A percentile compares a stretch with the other conserved stretches of the same genome.
Conservation (phyloP, 1,139 yeast genomes). For the Nakaseomyces uthaithaninus region DNA sequence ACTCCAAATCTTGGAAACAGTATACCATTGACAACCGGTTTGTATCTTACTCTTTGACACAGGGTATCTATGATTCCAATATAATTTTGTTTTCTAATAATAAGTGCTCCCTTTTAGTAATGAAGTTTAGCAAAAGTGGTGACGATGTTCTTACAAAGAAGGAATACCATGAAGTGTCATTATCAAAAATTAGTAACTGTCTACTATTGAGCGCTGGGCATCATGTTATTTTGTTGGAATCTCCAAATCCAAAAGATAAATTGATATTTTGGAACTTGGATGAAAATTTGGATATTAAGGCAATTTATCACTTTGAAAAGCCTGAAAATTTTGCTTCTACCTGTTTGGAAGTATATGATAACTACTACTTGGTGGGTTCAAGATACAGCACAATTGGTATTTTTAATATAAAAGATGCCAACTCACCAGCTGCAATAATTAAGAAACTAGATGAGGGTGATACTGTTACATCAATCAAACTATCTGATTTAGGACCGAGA, state of each 20-base stretch:
- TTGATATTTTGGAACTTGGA: constrained; percentile 31
- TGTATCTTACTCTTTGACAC: constrained; percentile 44
- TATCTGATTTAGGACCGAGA: constrained; percentile 22
- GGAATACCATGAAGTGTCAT: constrained; percentile 16
- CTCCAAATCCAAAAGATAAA: constrained; percentile 59
- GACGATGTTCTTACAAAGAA: constrained; percentile 16
- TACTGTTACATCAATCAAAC: constrained; percentile 52
- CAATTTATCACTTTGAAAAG: constrained; percentile 26
- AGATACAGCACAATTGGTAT: constrained; percentile 59
- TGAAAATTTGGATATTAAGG: constrained; percentile 21
- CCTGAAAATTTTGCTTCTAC: constrained; percentile 54
- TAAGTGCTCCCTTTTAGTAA: constrained; percentile 43
- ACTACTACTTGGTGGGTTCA: constrained; percentile 56
- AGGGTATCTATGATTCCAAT: constrained; percentile 38
- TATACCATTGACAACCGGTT: constrained; percentile 34
- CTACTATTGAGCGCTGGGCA: constrained; percentile 33
- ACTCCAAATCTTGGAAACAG: constrained; percentile 32
- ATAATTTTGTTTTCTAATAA: constrained; percentile 45
- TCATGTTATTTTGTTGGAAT: constrained; percentile 44
- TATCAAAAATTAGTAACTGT: constrained; percentile 50
- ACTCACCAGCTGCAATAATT: constrained; percentile 25
- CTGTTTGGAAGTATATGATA: constrained; percentile 40
- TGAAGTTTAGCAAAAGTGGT: constrained; percentile 36
- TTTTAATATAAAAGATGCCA: constrained; percentile 37
- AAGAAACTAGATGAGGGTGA: constrained; percentile 64